A percentile compares a stretch with the other conserved stretches of the same genome.
Conservation (phyloP, 2,329 filamentous ascomycete species). For the Zopfia rhizophila region DNA sequence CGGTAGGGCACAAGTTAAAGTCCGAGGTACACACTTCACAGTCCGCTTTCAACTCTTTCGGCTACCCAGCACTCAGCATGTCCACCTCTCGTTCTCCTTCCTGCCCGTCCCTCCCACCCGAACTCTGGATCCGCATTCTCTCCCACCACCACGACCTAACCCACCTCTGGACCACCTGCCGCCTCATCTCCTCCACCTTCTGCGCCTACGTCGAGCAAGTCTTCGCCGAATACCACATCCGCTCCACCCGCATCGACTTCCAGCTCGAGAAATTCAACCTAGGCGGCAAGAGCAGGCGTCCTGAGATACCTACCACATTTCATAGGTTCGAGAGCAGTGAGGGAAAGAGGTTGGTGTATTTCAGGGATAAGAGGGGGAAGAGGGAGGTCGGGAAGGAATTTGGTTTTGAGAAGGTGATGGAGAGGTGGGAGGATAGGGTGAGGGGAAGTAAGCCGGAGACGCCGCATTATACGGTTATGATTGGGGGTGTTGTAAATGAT, state of each 20-base stretch:
- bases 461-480: slow-evolving; percentile 44
- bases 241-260: slow-evolving; percentile 36
- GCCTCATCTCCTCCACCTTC: slow-evolving; percentile 38
- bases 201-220: slow-evolving; percentile 42
- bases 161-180: slow-evolving; percentile 45
- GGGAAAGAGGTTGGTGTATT: slow-evolving; percentile 27
- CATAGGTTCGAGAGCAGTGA: slow-evolving; percentile 8
- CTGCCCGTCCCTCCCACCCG: slow-evolving; percentile 42
- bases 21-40: too few species aligned
- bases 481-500: slow-evolving; percentile 45
- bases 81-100: too few species aligned
- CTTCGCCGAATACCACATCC: slow-evolving; percentile 36
- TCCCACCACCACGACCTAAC: slow-evolving; percentile 38
- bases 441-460: slow-evolving; percentile 34
- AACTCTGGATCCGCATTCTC: slow-evolving; percentile 49
- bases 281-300: slow-evolving; percentile 40
- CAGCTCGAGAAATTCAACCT: slow-evolving; percentile 46
- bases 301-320: slow-evolving; percentile 36
- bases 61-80: too few species aligned
- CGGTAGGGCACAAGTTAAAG: too few species aligned
- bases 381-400: slow-evolving; percentile 13
- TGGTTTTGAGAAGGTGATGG: slow-evolving; percentile 27
- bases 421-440: slow-evolving; percentile 41
- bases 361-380: slow-evolving; percentile 23
- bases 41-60: too few species aligned